A percentile compares a stretch with the other conserved stretches of the same genome.
Evolutionary conservation across 306 rosid genomes (phyloP).

Genomic region (Malus sieversii): DNA sequence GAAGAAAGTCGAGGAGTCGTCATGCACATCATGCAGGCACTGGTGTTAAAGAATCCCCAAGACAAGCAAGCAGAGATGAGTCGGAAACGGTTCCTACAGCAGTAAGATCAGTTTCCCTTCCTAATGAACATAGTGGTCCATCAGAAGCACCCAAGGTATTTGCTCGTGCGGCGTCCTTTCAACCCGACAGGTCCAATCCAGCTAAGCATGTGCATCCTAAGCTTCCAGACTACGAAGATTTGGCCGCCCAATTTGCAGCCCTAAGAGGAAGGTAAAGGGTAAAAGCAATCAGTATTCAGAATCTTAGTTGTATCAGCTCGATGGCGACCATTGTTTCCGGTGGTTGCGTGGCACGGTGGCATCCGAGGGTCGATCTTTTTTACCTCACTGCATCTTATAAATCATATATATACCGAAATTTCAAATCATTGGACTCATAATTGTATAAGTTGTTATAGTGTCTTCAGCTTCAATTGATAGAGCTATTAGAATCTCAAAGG

Average conservation of each 20-base stretch:
- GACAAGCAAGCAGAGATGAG: conserved; percentile 32
- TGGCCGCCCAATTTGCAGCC: conserved; percentile 79
- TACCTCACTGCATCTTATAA: neutral
- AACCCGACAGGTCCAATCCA: conserved; percentile 49
- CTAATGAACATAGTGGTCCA: conserved; percentile 43
- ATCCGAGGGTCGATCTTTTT: conserved; percentile 7
- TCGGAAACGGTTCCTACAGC: conserved; percentile 30
- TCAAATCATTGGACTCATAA: neutral
- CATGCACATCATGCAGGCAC: conserved; percentile 34
- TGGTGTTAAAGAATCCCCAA: conserved; percentile 23
- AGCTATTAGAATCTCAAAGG: neutral
- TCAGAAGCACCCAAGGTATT: conserved; percentile 48
- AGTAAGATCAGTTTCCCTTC: conserved; percentile 66
- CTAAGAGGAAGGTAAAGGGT: conserved; percentile 53
- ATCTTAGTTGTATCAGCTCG: conserved; percentile 3
- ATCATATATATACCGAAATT: neutral
- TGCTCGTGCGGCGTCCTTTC: conserved; percentile 78
- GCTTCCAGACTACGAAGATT: conserved; percentile 79
- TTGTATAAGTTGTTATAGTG: conserved; percentile 5
- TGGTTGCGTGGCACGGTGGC: conserved; percentile 9
- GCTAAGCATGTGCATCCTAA: conserved; percentile 95
- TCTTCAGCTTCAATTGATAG: conserved; percentile 8
- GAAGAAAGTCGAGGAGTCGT: conserved; percentile 57
- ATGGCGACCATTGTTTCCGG: conserved; percentile 8
- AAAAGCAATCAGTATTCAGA: conserved; percentile 9